phyloP scores from a whole-genome alignment of 73 alveolate genomes.

The Stentor roeselii region DNA sequence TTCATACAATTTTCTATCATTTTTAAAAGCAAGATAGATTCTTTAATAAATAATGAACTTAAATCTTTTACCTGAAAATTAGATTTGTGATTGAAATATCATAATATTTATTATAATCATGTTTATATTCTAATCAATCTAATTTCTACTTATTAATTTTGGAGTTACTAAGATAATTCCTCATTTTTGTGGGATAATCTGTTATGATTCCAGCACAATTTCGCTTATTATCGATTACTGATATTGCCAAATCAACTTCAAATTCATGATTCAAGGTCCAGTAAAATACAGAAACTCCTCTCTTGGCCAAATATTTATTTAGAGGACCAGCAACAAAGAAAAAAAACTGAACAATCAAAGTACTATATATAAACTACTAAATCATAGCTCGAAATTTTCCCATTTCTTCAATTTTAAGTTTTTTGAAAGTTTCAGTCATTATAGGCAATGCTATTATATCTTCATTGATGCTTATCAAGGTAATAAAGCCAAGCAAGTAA shows the following conservation, averaged over 20 bases:
- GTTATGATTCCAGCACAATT: constrained; percentile 13
- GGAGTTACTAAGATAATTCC: too few relatives aligned
- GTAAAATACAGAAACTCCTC: constrained; percentile 4
- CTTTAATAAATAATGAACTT: too few relatives aligned
- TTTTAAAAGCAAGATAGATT: too few relatives aligned
- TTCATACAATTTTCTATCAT: too few relatives aligned
- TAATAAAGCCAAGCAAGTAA: background rate
- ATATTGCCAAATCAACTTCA: constrained; percentile 2
- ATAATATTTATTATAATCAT: too few relatives aligned
- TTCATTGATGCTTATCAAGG: background rate
- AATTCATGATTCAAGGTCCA: constrained; percentile 17
- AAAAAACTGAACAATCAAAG: background rate
- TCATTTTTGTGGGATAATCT: too few relatives aligned
- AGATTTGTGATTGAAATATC: too few relatives aligned
- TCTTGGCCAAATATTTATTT: background rate
- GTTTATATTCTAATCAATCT: too few relatives aligned
- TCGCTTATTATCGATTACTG: background rate
- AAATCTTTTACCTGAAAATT: too few relatives aligned
- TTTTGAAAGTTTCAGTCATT: constrained; percentile 1
- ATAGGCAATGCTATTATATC: background rate
- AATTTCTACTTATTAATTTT: too few relatives aligned
- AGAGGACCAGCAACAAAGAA: background rate
- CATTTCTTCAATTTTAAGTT: background rate
- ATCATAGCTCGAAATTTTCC: background rate
- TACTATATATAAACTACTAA: background rate